phyloP scores from a whole-genome alignment of 495 filamentous ascomycete species.

The Xylaria intraflava region DNA sequence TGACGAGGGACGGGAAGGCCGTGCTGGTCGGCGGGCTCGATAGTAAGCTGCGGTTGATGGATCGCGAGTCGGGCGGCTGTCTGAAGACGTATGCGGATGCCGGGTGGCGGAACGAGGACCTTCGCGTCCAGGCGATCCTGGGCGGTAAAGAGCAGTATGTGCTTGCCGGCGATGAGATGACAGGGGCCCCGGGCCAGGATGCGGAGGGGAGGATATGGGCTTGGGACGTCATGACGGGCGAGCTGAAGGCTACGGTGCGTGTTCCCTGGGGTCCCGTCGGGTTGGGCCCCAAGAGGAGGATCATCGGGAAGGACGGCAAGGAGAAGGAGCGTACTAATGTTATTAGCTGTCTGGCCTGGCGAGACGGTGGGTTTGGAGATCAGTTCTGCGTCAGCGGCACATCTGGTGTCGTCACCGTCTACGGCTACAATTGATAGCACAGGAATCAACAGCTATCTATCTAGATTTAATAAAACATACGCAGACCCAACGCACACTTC shows the following conservation, averaged over 20 bases:
- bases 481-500: slow-evolving; percentile 1
- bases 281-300: slow-evolving; percentile 38
- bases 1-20: slow-evolving; percentile 65
- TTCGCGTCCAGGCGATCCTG: slow-evolving; percentile 65
- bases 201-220: slow-evolving; percentile 64
- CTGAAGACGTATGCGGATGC: slow-evolving; percentile 63
- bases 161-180: slow-evolving; percentile 71
- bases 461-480: background rate
- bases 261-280: slow-evolving; percentile 57
- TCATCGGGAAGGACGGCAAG: slow-evolving; percentile 44
- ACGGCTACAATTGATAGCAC: slow-evolving; percentile 34
- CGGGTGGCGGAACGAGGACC: slow-evolving; percentile 58
- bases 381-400: slow-evolving; percentile 52
- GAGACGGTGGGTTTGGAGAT: slow-evolving; percentile 55
- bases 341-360: slow-evolving; percentile 63
- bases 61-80: slow-evolving; percentile 64
- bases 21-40: slow-evolving; percentile 73
- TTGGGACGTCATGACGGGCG: slow-evolving; percentile 83
- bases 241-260: slow-evolving; percentile 52
- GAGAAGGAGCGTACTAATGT: slow-evolving; percentile 47
- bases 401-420: slow-evolving; percentile 49
- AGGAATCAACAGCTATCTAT: background rate
- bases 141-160: slow-evolving; percentile 70
- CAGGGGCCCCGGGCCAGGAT: slow-evolving; percentile 27
- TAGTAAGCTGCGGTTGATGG: slow-evolving; percentile 70